Percentiles rank a stretch among this genome's conserved stretches.
These are phyloP conservation scores for Pseudopithomyces maydicus DNA, from an alignment of 2,329 filamentous ascomycete species.

Conservation along the genomic window DNA sequence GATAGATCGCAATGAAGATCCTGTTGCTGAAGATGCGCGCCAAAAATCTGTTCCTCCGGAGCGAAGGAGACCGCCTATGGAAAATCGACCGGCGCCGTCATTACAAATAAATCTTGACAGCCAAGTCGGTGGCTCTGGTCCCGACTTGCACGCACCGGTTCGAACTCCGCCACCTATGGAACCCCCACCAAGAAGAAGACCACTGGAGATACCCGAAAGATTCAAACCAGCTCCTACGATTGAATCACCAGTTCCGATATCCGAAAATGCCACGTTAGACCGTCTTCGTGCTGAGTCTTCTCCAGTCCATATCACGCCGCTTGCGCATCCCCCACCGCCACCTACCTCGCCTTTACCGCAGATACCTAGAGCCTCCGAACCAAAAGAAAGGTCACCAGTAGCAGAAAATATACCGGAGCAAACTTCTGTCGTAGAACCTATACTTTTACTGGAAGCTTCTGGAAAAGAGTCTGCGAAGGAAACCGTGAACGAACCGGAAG, in stretches of 20 bases:
- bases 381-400: constrained; percentile 6
- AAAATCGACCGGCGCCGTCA: constrained; percentile 46
- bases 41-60: constrained; percentile 54
- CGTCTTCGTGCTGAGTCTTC: neutral
- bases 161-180: constrained; percentile 18
- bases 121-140: constrained; percentile 23
- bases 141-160: constrained; percentile 27
- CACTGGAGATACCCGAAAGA: constrained; percentile 14
- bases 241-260: constrained; percentile 6
- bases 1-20: constrained; percentile 35
- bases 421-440: neutral
- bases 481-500: constrained; percentile 4
- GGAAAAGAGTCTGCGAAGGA: constrained; percentile 3
- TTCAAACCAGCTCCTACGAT: neutral
- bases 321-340: constrained; percentile 28
- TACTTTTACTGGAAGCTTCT: constrained; percentile 10
- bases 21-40: constrained; percentile 26
- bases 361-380: constrained; percentile 27
- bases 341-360: constrained; percentile 33
- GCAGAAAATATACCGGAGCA: constrained; percentile 3
- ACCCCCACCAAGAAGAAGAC: constrained; percentile 18
- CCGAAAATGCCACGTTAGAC: neutral
- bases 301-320: neutral
- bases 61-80: constrained; percentile 70
- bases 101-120: constrained; percentile 34